phyloP scores from a whole-genome alignment of 345 rosid species.

The Ceriops tagal region DNA sequence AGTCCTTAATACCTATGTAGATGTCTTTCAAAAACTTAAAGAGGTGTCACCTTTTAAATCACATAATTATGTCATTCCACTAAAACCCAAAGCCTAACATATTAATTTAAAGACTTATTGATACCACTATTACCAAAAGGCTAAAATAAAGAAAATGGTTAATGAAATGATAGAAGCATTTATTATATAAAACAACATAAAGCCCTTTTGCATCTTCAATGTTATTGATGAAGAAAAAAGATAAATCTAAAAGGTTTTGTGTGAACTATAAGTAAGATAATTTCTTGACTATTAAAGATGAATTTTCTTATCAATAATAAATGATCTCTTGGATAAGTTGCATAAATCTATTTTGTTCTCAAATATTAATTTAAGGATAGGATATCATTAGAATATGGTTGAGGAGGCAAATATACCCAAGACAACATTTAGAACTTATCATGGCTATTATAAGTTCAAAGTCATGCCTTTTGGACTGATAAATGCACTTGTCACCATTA shows the following conservation, averaged over 20 bases:
- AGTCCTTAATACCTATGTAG: too few relatives aligned
- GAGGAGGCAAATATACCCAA: neutral
- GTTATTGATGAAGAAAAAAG: neutral
- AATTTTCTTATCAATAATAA: neutral
- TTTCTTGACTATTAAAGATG: neutral
- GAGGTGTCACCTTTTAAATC: neutral
- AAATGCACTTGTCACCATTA: neutral
- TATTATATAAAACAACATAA: neutral
- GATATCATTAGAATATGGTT: neutral
- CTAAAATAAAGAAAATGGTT: neutral
- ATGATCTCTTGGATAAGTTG: neutral
- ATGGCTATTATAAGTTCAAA: too few relatives aligned
- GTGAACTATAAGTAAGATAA: neutral
- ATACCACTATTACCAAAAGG: neutral
- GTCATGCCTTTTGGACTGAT: neutral
- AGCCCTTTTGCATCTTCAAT: neutral
- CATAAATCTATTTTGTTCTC: neutral
- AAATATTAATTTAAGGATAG: neutral
- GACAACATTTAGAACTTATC: neutral
- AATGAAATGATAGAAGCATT: neutral
- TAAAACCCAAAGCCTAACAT: neutral
- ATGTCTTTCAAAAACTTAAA: too few relatives aligned
- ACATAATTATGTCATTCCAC: neutral
- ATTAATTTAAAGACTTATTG: too few relatives aligned
- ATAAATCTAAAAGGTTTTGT: neutral